A percentile compares a stretch with the other conserved stretches of the same genome.
Conservation (phyloP, 768 basidiomycete species). For the Trametes maxima region DNA sequence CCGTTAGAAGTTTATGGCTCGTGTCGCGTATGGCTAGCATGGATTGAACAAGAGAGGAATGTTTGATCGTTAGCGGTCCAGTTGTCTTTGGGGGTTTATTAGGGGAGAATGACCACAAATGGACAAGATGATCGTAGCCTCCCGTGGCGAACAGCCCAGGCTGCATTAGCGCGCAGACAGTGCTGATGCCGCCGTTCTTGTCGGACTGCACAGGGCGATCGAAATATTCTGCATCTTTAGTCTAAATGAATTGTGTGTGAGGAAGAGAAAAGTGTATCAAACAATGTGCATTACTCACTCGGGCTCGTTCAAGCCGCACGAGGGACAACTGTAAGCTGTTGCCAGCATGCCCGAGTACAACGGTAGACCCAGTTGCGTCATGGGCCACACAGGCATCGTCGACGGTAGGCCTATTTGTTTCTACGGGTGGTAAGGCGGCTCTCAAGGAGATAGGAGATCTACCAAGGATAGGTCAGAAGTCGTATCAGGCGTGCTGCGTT, state of each 20-base stretch:
- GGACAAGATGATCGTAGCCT: slow-evolving; percentile 51
- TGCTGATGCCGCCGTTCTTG: slow-evolving; percentile 46
- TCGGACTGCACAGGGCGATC: slow-evolving; percentile 16
- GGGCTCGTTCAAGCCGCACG: slow-evolving; percentile 2
- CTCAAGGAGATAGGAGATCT: slow-evolving; percentile 3
- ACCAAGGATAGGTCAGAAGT: background rate
- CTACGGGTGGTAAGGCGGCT: slow-evolving; percentile 21
- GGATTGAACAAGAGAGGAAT: slow-evolving; percentile 46
- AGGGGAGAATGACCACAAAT: slow-evolving; percentile 43
- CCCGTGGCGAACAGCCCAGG: slow-evolving; percentile 49
- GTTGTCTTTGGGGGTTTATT: slow-evolving; percentile 37
- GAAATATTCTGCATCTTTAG: slow-evolving; percentile 2
- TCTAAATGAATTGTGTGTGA: slow-evolving; percentile 1
- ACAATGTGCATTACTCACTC: background rate
- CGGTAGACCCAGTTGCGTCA: slow-evolving; percentile 27
- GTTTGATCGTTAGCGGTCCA: slow-evolving; percentile 41
- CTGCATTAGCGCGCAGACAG: slow-evolving; percentile 44
- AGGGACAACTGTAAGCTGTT: slow-evolving; percentile 29
- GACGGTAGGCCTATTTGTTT: slow-evolving; percentile 29
- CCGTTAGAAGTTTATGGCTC: slow-evolving; percentile 49
- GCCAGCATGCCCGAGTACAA: slow-evolving; percentile 44
- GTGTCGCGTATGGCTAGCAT: slow-evolving; percentile 47
- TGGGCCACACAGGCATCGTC: slow-evolving; percentile 47
- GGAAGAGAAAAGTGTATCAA: background rate
- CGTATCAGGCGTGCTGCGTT: background rate